A percentile compares a stretch with the other conserved stretches of the same genome.
Conservation (phyloP, 2,329 filamentous ascomycete genomes). For the Diplodia scrobiculata region DNA sequence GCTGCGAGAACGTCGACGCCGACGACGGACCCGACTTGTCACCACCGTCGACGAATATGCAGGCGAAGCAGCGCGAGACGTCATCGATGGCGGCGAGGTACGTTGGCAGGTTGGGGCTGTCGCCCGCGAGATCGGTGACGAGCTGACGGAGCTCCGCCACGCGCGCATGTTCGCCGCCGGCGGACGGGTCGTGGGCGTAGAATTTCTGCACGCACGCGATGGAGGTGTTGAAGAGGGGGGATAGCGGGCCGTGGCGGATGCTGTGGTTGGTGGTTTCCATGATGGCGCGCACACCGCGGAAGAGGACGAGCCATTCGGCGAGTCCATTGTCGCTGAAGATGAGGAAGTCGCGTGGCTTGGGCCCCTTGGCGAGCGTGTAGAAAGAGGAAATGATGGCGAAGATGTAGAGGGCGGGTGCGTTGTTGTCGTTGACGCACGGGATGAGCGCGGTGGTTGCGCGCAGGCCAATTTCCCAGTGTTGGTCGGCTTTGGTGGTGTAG, state of each 20-base stretch:
- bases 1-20: background rate
- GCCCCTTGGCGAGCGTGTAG: constrained; percentile 18
- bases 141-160: constrained; percentile 11
- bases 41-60: background rate
- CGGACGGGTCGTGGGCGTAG: background rate
- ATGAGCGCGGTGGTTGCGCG: background rate
- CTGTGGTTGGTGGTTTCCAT: background rate
- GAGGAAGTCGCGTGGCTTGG: constrained; percentile 22
- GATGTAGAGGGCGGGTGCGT: constrained; percentile 5
- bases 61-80: constrained; percentile 8
- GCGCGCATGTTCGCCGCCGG: background rate
- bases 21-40: background rate
- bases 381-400: constrained; percentile 24
- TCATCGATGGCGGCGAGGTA: constrained; percentile 15
- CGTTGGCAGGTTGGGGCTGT: constrained; percentile 7
- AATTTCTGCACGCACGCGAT: background rate
- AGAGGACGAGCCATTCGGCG: constrained; percentile 19
- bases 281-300: constrained; percentile 18
- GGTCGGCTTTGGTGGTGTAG: constrained; percentile 10
- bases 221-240: background rate
- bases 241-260: background rate
- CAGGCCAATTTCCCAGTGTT: constrained; percentile 12
- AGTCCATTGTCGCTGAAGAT: constrained; percentile 22
- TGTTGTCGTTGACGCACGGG: background rate
- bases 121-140: background rate